A percentile compares a stretch with the other conserved stretches of the same genome.
Evolutionary conservation across 2,329 filamentous ascomycete genomes (phyloP).

Genomic region (Ophiostoma piceae): DNA sequence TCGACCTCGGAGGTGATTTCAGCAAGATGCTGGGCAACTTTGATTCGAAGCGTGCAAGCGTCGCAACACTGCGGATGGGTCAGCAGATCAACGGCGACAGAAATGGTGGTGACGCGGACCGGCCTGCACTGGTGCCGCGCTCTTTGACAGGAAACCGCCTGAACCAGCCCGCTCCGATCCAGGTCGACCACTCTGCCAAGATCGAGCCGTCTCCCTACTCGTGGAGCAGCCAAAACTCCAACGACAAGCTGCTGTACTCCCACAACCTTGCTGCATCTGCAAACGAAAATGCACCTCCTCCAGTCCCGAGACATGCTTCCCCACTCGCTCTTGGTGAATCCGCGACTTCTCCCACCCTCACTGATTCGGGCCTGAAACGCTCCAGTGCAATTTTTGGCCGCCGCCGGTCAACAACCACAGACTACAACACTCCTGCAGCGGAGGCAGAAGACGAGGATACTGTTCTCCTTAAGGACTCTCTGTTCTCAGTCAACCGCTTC

Average conservation of each 20-base stretch:
- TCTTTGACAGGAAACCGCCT: slow-evolving; percentile 45
- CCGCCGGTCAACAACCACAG: slow-evolving; percentile 30
- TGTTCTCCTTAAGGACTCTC: slow-evolving; percentile 48
- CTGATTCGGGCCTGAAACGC: slow-evolving; percentile 33
- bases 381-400: slow-evolving; percentile 33
- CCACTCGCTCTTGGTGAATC: slow-evolving; percentile 31
- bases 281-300: slow-evolving; percentile 37
- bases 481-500: slow-evolving; percentile 45
- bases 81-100: slow-evolving; percentile 31
- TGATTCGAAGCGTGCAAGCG: slow-evolving; percentile 48
- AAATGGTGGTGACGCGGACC: slow-evolving; percentile 20
- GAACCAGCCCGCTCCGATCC: slow-evolving; percentile 44
- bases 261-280: slow-evolving; percentile 35
- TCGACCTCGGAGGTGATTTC: slow-evolving; percentile 56
- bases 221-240: slow-evolving; percentile 48
- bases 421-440: slow-evolving; percentile 23
- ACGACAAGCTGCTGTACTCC: slow-evolving; percentile 44
- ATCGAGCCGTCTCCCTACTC: slow-evolving; percentile 47
- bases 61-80: slow-evolving; percentile 39
- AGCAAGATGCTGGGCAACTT: slow-evolving; percentile 54
- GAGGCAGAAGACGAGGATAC: slow-evolving; percentile 50
- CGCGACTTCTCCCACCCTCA: slow-evolving; percentile 28
- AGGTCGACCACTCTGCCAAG: slow-evolving; percentile 42
- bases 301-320: slow-evolving; percentile 40
- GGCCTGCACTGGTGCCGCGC: slow-evolving; percentile 36